Percentiles rank a stretch among this genome's conserved stretches.
These are phyloP conservation scores for Blastobotrys chiropterorum DNA, from an alignment of 805 yeast genomes.

Conservation along the genomic window DNA sequence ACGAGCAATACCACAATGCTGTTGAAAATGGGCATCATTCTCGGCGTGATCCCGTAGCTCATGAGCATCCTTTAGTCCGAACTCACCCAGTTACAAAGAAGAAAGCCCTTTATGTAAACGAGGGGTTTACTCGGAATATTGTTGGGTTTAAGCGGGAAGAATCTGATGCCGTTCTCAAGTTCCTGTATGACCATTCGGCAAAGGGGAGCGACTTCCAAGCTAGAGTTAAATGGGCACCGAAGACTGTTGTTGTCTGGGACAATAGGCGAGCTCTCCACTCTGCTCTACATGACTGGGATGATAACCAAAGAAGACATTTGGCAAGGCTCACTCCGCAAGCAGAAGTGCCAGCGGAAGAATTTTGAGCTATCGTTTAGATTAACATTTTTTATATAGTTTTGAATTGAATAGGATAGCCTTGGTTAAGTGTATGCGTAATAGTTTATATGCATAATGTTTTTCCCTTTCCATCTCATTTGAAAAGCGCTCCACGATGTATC, in stretches of 20 bases:
- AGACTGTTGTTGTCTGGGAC: conserved; percentile 70
- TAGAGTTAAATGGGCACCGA: conserved; percentile 66
- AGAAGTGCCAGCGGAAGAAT: conserved; percentile 39
- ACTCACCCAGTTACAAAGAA: conserved; percentile 60
- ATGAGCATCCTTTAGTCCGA: conserved; percentile 52
- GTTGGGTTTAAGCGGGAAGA: conserved; percentile 65
- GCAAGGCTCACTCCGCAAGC: conserved; percentile 72
- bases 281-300: conserved; percentile 69
- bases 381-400: too few relatives aligned
- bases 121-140: conserved; percentile 53
- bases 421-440: neutral
- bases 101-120: conserved; percentile 50
- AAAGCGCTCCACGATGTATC: too few relatives aligned
- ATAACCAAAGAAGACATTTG: conserved; percentile 61
- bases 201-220: conserved; percentile 57
- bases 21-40: conserved; percentile 39
- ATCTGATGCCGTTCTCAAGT: conserved; percentile 40
- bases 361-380: too few relatives aligned
- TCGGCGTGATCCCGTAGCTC: conserved; percentile 38
- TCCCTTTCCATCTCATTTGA: too few relatives aligned
- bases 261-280: conserved; percentile 65
- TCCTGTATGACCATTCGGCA: conserved; percentile 46
- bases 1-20: conserved; percentile 36
- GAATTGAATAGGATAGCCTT: too few relatives aligned
- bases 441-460: too few relatives aligned